phyloP scores from a whole-genome alignment of 169 alveolate genomes.

The Toxoplasma gondii region DNA sequence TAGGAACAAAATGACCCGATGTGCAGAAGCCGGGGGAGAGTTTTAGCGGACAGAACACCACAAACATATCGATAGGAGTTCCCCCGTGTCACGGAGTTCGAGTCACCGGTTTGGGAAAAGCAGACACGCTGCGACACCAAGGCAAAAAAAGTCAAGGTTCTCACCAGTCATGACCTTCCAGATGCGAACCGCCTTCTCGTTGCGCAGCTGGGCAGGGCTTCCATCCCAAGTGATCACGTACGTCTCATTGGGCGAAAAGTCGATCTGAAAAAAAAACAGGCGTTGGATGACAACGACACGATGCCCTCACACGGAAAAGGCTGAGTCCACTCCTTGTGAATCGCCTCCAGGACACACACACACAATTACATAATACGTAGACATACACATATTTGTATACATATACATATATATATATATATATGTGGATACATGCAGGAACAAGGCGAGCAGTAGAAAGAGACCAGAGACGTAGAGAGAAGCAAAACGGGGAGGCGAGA shows the following conservation, averaged over 20 bases:
- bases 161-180: slow-evolving; percentile 90
- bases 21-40: too few species aligned
- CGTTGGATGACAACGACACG: background rate
- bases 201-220: slow-evolving; percentile 81
- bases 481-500: background rate
- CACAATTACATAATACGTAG: too few species aligned
- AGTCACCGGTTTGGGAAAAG: too few species aligned
- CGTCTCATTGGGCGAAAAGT: slow-evolving; percentile 89
- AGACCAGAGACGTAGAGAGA: background rate
- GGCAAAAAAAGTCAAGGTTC: background rate
- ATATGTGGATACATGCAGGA: background rate
- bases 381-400: too few species aligned
- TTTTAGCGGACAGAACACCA: too few species aligned
- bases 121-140: too few species aligned
- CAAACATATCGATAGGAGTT: too few species aligned
- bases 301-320: background rate
- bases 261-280: slow-evolving; percentile 50
- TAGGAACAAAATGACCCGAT: too few species aligned
- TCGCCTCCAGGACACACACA: too few species aligned
- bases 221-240: slow-evolving; percentile 92
- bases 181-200: slow-evolving; percentile 86
- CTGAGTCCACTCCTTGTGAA: background rate
- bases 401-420: too few species aligned
- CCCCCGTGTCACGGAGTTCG: too few species aligned
- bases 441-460: background rate